Evolutionary conservation across 1,139 yeast genomes (phyloP).

Genomic region (Suhomyces taliae): DNA sequence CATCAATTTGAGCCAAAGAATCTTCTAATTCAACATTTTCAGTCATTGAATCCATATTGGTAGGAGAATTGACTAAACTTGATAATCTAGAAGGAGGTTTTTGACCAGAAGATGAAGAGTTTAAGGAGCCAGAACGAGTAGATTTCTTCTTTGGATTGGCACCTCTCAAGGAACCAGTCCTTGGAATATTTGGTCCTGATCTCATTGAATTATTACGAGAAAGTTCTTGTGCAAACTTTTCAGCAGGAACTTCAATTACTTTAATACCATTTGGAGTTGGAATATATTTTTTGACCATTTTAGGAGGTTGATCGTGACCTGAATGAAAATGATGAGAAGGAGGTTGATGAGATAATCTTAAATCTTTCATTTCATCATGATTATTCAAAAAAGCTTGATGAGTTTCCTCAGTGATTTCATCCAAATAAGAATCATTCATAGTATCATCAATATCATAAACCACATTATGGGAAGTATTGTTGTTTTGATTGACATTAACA

Average conservation of each 20-base stretch:
- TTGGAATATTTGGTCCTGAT: conserved; percentile 23
- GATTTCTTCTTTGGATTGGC: conserved; percentile 8
- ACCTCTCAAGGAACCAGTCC: conserved; percentile 24
- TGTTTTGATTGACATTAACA: background rate
- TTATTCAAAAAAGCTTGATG: conserved; percentile 11
- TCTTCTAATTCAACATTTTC: conserved; percentile 17
- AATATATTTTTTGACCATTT: conserved; percentile 49
- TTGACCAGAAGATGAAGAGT: conserved; percentile 1
- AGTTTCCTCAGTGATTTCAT: conserved; percentile 25
- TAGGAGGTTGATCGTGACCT: conserved; percentile 15
- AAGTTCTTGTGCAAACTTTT: conserved; percentile 37
- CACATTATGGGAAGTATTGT: background rate
- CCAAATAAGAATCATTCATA: conserved; percentile 30
- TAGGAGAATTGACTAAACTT: conserved; percentile 8
- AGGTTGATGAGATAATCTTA: conserved; percentile 14
- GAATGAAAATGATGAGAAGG: background rate
- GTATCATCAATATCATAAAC: conserved; percentile 31
- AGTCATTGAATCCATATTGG: conserved; percentile 9
- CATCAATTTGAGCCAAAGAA: conserved; percentile 12
- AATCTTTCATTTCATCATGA: conserved; percentile 16
- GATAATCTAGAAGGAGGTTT: conserved; percentile 10
- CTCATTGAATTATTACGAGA: conserved; percentile 45
- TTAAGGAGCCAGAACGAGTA: conserved; percentile 12
- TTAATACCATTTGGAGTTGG: conserved; percentile 52
- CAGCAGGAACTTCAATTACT: conserved; percentile 48